These are phyloP conservation scores for Penicillium polonicum DNA, from an alignment of 2,329 filamentous ascomycete species.

Conservation along the genomic window DNA sequence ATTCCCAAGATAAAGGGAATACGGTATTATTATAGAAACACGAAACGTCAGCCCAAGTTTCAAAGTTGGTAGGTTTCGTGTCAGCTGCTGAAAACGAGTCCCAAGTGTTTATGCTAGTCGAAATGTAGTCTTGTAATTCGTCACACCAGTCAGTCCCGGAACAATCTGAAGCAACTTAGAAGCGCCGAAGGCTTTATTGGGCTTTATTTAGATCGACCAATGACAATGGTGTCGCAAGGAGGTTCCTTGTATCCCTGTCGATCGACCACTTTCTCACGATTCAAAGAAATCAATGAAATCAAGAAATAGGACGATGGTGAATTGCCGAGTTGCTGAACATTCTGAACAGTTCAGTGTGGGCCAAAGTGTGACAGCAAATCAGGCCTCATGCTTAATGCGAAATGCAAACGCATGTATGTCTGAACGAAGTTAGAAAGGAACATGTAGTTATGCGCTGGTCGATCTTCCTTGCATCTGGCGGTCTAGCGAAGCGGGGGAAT, in stretches of 20 bases:
- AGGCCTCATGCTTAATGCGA: slow-evolving; percentile 11
- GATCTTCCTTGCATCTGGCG: slow-evolving; percentile 29
- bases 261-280: slow-evolving; percentile 7
- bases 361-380: slow-evolving; percentile 15
- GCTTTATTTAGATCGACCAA: slow-evolving; percentile 28
- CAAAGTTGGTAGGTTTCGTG: slow-evolving; percentile 3
- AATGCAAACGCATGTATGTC: slow-evolving; percentile 14
- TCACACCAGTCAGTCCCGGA: slow-evolving; percentile 13
- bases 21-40: slow-evolving; percentile 4
- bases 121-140: slow-evolving; percentile 21
- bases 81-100: slow-evolving; percentile 17
- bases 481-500: slow-evolving; percentile 17
- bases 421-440: slow-evolving; percentile 11
- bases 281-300: background rate
- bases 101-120: slow-evolving; percentile 8
- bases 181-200: slow-evolving; percentile 26
- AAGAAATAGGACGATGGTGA: background rate
- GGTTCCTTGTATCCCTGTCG: slow-evolving; percentile 20
- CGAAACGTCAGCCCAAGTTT: slow-evolving; percentile 15
- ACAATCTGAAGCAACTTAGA: slow-evolving; percentile 25
- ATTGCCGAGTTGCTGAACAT: slow-evolving; percentile 4
- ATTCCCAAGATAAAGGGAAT: slow-evolving; percentile 12
- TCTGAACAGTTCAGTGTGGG: slow-evolving; percentile 15
- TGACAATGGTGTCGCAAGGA: slow-evolving; percentile 17
- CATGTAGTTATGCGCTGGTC: slow-evolving; percentile 19